Percentiles rank a stretch among this genome's conserved stretches.
Conservation (phyloP, 2,329 filamentous ascomycete genomes). For the Trichophyton benhamiae region DNA sequence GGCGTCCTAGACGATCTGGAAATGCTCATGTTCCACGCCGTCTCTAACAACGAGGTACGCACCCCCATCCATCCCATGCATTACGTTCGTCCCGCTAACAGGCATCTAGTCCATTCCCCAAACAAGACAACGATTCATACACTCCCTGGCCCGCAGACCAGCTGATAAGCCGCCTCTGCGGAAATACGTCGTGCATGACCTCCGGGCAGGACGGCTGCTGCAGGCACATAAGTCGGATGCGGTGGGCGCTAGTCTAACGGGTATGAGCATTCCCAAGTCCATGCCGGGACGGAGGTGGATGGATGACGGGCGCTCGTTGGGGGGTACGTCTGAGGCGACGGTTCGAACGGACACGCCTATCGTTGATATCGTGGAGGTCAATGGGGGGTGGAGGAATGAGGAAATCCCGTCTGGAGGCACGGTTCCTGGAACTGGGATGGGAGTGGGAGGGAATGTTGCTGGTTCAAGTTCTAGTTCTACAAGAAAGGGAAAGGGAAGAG, state of each 20-base stretch:
- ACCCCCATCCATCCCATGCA: neutral
- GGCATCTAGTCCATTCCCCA: slow-evolving; percentile 26
- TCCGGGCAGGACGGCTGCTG: neutral
- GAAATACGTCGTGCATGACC: neutral
- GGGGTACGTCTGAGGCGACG: neutral
- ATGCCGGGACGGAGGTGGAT: neutral
- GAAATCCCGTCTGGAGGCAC: neutral
- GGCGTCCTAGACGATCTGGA: slow-evolving; percentile 30
- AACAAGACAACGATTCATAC: slow-evolving; percentile 26
- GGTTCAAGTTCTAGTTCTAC: too few relatives aligned
- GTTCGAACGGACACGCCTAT: neutral
- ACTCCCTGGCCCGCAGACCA: slow-evolving; percentile 21
- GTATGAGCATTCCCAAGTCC: neutral
- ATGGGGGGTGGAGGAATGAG: slow-evolving; percentile 11
- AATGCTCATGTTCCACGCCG: slow-evolving; percentile 29
- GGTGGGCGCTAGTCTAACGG: neutral
- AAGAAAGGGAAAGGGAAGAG: neutral
- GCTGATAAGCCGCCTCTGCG: neutral
- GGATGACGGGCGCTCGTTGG: neutral
- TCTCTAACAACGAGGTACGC: slow-evolving; percentile 28
- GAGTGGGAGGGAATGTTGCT: neutral
- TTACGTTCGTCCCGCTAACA: neutral
- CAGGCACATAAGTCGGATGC: neutral
- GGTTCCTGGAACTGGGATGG: too few relatives aligned
- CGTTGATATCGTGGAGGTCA: slow-evolving; percentile 14